These are phyloP conservation scores for Jacaranda copaia DNA, from an alignment of 257 asterid genomes.

Conservation along the genomic window DNA sequence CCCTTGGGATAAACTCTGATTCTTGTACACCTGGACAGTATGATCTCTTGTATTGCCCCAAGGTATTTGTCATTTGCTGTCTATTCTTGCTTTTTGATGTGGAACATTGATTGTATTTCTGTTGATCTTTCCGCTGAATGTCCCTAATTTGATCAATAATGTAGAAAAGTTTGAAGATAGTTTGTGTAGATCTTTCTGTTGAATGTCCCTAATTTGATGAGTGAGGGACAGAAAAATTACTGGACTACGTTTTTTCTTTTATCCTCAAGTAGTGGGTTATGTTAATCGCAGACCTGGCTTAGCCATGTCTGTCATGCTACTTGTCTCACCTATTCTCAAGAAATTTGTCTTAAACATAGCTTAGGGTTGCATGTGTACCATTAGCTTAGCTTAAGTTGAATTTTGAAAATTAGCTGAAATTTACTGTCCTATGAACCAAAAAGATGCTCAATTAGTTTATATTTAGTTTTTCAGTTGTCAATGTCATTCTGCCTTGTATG, in stretches of 20 bases:
- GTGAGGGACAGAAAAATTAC: not conserved
- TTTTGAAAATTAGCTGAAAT: too few relatives aligned
- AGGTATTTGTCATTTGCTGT: conserved; percentile 44
- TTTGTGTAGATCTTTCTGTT: not conserved
- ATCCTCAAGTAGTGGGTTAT: not conserved
- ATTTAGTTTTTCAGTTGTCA: not conserved
- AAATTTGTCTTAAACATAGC: too few relatives aligned
- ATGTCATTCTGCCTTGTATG: not conserved
- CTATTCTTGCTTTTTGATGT: conserved; percentile 11
- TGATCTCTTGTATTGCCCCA: conserved; percentile 69
- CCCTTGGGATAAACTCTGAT: conserved; percentile 49
- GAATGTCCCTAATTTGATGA: too few relatives aligned
- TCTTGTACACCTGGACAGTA: conserved; percentile 61
- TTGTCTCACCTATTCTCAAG: too few relatives aligned
- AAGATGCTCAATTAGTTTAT: not conserved
- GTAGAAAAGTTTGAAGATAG: not conserved
- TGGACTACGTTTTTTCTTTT: not conserved
- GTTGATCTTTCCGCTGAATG: not conserved
- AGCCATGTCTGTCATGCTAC: too few relatives aligned
- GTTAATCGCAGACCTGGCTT: not conserved
- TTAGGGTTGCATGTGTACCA: not conserved
- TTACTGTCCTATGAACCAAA: too few relatives aligned
- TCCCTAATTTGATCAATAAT: conserved; percentile 9
- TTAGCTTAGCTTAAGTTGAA: too few relatives aligned
- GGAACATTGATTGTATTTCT: not conserved